Percentiles rank a stretch among this genome's conserved stretches.
These are phyloP conservation scores for Penicillium tannophilum DNA, from an alignment of 495 filamentous ascomycete species.

Conservation along the genomic window DNA sequence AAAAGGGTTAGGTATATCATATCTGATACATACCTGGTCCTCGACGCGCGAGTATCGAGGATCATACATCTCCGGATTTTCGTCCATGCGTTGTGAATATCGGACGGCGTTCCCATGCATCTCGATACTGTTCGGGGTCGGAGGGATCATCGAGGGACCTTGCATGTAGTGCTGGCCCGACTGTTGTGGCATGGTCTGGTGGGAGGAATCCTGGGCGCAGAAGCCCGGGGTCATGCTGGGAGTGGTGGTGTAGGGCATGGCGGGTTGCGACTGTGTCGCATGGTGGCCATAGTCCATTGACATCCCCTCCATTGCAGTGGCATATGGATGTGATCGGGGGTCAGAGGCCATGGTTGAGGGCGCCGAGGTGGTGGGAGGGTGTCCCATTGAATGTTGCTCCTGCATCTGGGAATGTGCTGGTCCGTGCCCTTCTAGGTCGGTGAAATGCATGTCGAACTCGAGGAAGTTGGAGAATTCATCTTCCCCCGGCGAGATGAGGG, in stretches of 20 bases:
- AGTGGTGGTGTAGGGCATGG: conserved; percentile 17
- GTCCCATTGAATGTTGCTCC: conserved; percentile 28
- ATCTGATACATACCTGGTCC: conserved; percentile 62
- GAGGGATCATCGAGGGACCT: conserved; percentile 71
- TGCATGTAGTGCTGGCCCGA: conserved; percentile 53
- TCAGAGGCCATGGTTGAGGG: conserved; percentile 33
- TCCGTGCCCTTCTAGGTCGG: conserved; percentile 48
- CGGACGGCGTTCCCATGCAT: conserved; percentile 70
- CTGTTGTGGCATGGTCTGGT: conserved; percentile 55
- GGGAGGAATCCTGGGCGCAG: conserved; percentile 40
- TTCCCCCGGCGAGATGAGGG: conserved; percentile 36
- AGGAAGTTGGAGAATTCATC: conserved; percentile 59
- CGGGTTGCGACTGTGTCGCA: conserved; percentile 24
- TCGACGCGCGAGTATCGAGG: conserved; percentile 69
- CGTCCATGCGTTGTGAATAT: conserved; percentile 62
- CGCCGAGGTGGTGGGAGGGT: conserved; percentile 34
- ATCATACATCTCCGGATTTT: conserved; percentile 67
- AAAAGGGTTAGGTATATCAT: neutral
- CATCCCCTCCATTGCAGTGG: conserved; percentile 33
- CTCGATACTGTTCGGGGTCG: conserved; percentile 91
- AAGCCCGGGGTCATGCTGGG: conserved; percentile 41
- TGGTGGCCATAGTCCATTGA: conserved; percentile 39
- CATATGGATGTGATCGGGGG: conserved; percentile 32
- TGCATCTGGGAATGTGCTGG: conserved; percentile 37
- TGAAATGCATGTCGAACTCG: conserved; percentile 54